Percentiles rank a stretch among this genome's conserved stretches.
These are phyloP conservation scores for Zymoseptoria tritici DNA, from an alignment of 2,329 filamentous ascomycete genomes.

Conservation along the genomic window DNA sequence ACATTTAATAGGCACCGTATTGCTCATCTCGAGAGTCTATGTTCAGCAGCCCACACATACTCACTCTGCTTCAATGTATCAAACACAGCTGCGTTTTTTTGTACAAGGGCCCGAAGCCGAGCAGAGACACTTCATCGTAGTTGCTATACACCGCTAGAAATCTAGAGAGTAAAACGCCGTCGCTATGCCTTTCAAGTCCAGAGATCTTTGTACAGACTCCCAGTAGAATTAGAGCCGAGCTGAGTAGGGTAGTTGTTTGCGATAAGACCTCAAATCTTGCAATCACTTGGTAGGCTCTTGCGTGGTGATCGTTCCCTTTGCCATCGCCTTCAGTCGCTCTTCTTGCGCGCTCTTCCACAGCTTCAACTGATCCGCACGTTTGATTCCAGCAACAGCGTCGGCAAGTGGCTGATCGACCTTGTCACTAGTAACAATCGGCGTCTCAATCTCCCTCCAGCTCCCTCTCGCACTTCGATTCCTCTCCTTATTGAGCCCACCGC, in stretches of 20 bases:
- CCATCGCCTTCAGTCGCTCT: slow-evolving; percentile 14
- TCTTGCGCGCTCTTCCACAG: slow-evolving; percentile 21
- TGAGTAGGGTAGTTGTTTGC: not conserved
- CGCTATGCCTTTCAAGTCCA: not conserved
- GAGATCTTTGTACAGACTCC: not conserved
- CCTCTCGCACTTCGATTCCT: slow-evolving; percentile 22
- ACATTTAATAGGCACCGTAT: too few species aligned
- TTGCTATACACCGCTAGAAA: not conserved
- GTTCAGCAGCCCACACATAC: too few species aligned
- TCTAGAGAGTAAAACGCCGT: not conserved
- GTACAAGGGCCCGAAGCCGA: not conserved
- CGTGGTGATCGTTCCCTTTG: not conserved
- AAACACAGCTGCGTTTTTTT: not conserved
- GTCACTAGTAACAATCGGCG: slow-evolving; percentile 2
- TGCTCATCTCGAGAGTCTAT: too few species aligned
- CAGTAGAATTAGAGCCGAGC: not conserved
- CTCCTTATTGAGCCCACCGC: slow-evolving; percentile 33
- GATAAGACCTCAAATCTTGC: not conserved
- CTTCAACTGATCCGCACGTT: slow-evolving; percentile 21
- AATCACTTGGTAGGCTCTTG: not conserved
- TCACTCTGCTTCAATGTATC: too few species aligned
- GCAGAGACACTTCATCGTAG: not conserved
- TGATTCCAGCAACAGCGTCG: slow-evolving; percentile 22
- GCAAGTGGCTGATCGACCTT: slow-evolving; percentile 16
- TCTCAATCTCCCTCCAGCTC: slow-evolving; percentile 24